Base-by-base conservation (phyloP, 2,329 filamentous ascomycete genomes). In the Penicillium sp. region DNA sequence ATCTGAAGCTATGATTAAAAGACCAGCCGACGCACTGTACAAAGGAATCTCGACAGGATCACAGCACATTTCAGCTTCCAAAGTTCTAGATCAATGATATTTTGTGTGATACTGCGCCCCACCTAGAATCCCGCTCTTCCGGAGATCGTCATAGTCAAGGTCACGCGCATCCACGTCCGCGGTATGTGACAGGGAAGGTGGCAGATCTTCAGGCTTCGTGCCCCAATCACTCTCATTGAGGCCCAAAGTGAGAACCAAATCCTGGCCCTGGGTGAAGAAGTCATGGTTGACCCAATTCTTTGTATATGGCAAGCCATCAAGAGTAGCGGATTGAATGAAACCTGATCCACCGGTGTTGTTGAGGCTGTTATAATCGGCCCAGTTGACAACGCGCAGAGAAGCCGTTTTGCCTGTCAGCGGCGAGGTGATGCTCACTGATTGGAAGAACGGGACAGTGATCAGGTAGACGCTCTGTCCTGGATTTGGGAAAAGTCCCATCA, bases 401-500 rank as follows among this genome's bases (percentile, higher is more conserved):
- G 87, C 86, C 11, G 79, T 85, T 55, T 83, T 84, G 1, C 84
- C 82, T 0, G 86, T 89, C 5, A 84, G 67, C 0, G 82, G 81
- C 48, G 82, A 83, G 4, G 74, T 83, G 52, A 90, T 78, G 47
- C 79, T 81, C 1, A 90, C 78, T n/a, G 77, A 75, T 58, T 82
- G 77, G 61, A 90, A 90, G 66, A 84, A 90, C 0, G 87, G 87
- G 0, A 87, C 83, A 0, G 77, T 88, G 60, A 90, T 87, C 8
- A 90, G 79, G 63, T 90, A 90, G 1, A 89, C 85, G 59, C 88
- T 77, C 65, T 89, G 87, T 0, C 86, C 86, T 0, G 86, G 80
- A 52, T 88, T 86, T 0, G 87, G 87, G 70, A 87, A 90, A 3
- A 89, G 73, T 0, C 87, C 87, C 78, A 89, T 83, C 86, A 89